These are phyloP conservation scores for Phaseolus lunatus DNA, from an alignment of 306 rosid species.

Conservation along the genomic window DNA sequence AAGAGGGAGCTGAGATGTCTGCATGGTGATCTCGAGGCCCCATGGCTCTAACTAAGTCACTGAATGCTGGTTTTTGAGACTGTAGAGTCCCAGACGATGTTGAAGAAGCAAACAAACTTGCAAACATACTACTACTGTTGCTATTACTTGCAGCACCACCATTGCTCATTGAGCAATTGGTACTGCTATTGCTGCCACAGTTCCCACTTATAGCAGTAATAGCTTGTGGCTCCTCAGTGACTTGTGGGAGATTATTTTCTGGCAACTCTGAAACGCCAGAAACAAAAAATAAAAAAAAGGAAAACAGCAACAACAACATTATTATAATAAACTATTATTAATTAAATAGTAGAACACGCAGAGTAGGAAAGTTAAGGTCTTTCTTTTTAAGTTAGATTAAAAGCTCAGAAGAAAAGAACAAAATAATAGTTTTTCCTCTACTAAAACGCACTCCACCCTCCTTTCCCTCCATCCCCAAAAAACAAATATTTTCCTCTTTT, in stretches of 20 bases:
- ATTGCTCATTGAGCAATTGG: conserved; percentile 65
- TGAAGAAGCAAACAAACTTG: conserved; percentile 82
- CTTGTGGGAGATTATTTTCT: conserved; percentile 56
- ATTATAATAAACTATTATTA: conserved; percentile 23
- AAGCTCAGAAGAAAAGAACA: conserved; percentile 54
- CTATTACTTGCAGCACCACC: conserved; percentile 54
- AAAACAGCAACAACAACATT: background rate
- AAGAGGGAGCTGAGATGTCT: conserved; percentile 60
- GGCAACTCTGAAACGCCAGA: conserved; percentile 50
- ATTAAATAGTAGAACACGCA: conserved; percentile 28
- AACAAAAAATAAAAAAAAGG: background rate
- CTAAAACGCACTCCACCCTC: conserved; percentile 27
- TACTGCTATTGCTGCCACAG: conserved; percentile 65
- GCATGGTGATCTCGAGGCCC: conserved; percentile 54
- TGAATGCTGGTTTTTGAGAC: conserved; percentile 62
- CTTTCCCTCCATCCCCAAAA: background rate
- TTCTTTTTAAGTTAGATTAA: conserved; percentile 43
- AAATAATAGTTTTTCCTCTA: conserved; percentile 54
- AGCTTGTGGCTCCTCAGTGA: conserved; percentile 60
- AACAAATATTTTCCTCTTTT: conserved; percentile 49
- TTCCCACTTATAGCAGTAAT: conserved; percentile 51
- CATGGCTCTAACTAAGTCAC: conserved; percentile 67
- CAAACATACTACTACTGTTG: conserved; percentile 61
- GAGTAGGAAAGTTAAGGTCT: conserved; percentile 46
- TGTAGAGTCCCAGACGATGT: conserved; percentile 62